A percentile compares a stretch with the other conserved stretches of the same genome.
Evolutionary conservation across 306 rosid species (phyloP).

Genomic region (Lablab purpureus): DNA sequence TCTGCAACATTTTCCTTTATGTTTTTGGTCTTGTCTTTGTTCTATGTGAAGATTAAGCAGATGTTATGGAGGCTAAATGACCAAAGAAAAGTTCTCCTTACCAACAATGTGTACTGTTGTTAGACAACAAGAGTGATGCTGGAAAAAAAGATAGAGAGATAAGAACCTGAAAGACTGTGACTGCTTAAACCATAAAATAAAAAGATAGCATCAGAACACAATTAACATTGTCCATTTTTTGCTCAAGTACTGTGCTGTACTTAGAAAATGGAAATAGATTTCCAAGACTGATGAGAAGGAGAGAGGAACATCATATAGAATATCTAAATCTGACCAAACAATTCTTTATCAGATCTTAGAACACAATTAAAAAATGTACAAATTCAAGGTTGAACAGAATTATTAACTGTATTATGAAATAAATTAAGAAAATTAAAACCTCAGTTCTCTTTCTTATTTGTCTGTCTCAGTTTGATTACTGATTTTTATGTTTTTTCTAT

Average conservation of each 20-base stretch:
- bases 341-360: not conserved
- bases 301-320: not conserved
- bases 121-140: slow-evolving; percentile 22
- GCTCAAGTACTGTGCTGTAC: slow-evolving; percentile 20
- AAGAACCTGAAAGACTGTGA: not conserved
- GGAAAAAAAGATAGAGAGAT: not conserved
- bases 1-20: slow-evolving; percentile 1
- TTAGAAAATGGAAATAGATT: slow-evolving; percentile 11
- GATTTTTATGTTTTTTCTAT: not conserved
- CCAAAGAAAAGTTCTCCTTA: not conserved
- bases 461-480: slow-evolving; percentile 12
- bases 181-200: slow-evolving; percentile 24
- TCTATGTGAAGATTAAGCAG: not conserved
- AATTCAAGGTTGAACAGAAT: not conserved
- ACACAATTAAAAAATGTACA: not conserved
- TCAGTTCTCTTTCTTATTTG: not conserved
- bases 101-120: not conserved
- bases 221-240: slow-evolving; percentile 21
- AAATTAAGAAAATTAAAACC: not conserved
- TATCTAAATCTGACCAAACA: slow-evolving; percentile 31
- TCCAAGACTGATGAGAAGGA: slow-evolving; percentile 19
- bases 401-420: not conserved
- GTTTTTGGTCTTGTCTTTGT: not conserved
- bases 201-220: slow-evolving; percentile 16
- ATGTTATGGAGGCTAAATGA: slow-evolving; percentile 14